Evolutionary conservation across 176 grass and related monocot species (phyloP), one percentile per base, ranked within the genome.

Genomic region (Cenchrus americanus): DNA sequence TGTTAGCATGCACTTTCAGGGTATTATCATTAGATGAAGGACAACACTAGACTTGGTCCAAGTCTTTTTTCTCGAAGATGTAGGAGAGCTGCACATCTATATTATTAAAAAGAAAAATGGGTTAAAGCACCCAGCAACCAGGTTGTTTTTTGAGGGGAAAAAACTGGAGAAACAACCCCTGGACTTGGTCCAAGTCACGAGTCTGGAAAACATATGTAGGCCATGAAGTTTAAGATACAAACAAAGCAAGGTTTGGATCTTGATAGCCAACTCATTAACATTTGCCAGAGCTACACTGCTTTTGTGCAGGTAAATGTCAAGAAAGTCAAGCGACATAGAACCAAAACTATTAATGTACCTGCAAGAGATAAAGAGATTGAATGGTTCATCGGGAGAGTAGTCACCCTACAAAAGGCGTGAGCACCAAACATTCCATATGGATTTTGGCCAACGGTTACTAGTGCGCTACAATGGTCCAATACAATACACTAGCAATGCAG

Each of bases 1-100:
- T 30, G 13, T 42, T 14, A 12, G 34, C 41, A 75, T 11, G 61
- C 58, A 73, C 11, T 54, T 63, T 32, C 57, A 80, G 27, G 47
- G 18, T 7, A 32, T 52, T 52, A 55, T 17, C 8, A 54, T 65
- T 55, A 86, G 6, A 24, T 30, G 3, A 48, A 41, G 50, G 24
- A 50, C 23, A 12, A 75, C 67, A 62, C 11, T 80, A 47, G 48
- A 52, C 58, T 52, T 69, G 69, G 68, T 61, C 53, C 57, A 62
- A 37, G 27, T 37, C 42, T 30, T 30, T 30, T 30, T 30, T 30
- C 27, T 30, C 2, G 27, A 30, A 30, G 27, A 30, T 30, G 27
- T 30, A 30, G 27, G 27, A 30, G 27, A 30, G 27, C 27, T 30
- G 27, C 27, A 30, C 27, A 30, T 30, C 27, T 30, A 30, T 30